phyloP scores from a whole-genome alignment of 2,329 filamentous ascomycete genomes.

The Bisporella sp. region DNA sequence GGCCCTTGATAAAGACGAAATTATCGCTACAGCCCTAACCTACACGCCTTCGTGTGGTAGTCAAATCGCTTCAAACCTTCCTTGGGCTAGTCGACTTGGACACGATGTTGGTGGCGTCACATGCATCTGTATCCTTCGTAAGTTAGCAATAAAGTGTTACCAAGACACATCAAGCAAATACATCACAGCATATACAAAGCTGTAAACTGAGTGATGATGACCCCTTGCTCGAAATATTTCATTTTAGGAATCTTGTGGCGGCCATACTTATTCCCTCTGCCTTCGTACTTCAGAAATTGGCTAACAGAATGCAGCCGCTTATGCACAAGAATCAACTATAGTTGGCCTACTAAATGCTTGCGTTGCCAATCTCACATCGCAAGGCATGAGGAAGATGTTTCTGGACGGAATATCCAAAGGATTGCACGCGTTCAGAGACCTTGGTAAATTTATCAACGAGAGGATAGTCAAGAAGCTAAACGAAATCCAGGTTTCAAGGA shows the following conservation, averaged over 20 bases:
- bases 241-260: too few relatives aligned
- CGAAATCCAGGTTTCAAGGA: constrained; percentile 43
- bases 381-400: constrained; percentile 47
- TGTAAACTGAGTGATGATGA: too few relatives aligned
- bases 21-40: constrained; percentile 48
- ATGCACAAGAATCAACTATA: constrained; percentile 38
- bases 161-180: too few relatives aligned
- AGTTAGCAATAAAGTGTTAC: constrained; percentile 17
- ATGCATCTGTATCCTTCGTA: constrained; percentile 53
- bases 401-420: constrained; percentile 47
- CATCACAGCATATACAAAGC: too few relatives aligned
- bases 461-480: constrained; percentile 5
- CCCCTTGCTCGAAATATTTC: too few relatives aligned
- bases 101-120: constrained; percentile 48
- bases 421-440: constrained; percentile 41
- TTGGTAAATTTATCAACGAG: constrained; percentile 36
- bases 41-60: constrained; percentile 43
- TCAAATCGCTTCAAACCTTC: constrained; percentile 42
- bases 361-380: constrained; percentile 37
- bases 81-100: constrained; percentile 46
- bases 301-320: constrained; percentile 3
- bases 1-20: constrained; percentile 38
- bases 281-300: neutral
- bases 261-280: neutral
- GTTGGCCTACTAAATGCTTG: constrained; percentile 47